Evolutionary conservation across 768 basidiomycete genomes (phyloP).

Genomic region (Rhizopogon salebrosus): DNA sequence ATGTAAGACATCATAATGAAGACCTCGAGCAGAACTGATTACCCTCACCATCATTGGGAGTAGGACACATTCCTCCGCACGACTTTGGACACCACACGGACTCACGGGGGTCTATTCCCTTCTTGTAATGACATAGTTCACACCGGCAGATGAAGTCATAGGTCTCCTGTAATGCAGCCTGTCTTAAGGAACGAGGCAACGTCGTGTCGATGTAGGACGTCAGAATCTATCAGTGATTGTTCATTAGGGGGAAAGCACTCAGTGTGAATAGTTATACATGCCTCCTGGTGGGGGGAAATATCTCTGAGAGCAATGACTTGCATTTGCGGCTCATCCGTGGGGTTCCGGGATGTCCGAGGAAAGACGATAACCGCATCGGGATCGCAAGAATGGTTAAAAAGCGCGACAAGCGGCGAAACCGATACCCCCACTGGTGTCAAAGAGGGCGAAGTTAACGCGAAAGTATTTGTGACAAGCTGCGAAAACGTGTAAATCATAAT

Average conservation of each 20-base stretch:
- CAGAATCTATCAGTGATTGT: constrained; percentile 47
- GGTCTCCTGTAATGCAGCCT: constrained; percentile 54
- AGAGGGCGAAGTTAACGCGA: constrained; percentile 75
- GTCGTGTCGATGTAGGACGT: constrained; percentile 87
- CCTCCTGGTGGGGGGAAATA: constrained; percentile 68
- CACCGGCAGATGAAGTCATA: constrained; percentile 81
- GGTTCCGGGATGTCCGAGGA: constrained; percentile 44
- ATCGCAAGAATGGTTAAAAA: constrained; percentile 85
- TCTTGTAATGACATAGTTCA: constrained; percentile 38
- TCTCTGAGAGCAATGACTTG: constrained; percentile 67
- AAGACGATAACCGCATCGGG: constrained; percentile 93
- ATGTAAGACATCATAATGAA: not conserved
- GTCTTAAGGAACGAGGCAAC: constrained; percentile 51
- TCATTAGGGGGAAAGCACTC: not conserved
- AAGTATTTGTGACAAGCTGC: constrained; percentile 89
- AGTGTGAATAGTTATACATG: constrained; percentile 21
- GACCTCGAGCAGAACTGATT: not conserved
- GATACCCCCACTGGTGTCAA: constrained; percentile 79
- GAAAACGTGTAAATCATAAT: not conserved
- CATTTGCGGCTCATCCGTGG: constrained; percentile 53
- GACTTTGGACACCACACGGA: constrained; percentile 62
- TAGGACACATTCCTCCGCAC: constrained; percentile 59
- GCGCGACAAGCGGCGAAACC: constrained; percentile 73
- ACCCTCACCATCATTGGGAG: constrained; percentile 54
- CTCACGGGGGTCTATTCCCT: constrained; percentile 57